Conservation (phyloP, 1,284 basidiomycete genomes). For the Melanopsichium pennsylvanicum region DNA sequence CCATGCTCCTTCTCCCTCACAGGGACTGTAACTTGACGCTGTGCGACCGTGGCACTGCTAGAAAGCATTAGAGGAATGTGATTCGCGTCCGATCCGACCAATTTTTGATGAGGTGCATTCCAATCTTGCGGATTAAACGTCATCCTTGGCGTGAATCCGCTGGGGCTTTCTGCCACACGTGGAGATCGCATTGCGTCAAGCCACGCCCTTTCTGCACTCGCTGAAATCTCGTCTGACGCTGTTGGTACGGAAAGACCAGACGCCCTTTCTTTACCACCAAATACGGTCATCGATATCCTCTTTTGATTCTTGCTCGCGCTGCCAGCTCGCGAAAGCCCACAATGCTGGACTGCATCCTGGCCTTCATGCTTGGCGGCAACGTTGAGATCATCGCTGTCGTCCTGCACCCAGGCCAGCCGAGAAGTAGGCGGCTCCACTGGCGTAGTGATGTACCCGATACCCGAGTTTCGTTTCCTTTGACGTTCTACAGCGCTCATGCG, state of each 20-base stretch:
- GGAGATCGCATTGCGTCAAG: slow-evolving; percentile 46
- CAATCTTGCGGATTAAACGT: slow-evolving; percentile 40
- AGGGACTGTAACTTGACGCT: not conserved
- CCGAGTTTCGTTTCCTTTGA: slow-evolving; percentile 40
- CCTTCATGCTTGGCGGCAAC: slow-evolving; percentile 1
- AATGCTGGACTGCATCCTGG: slow-evolving; percentile 2
- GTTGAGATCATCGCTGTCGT: slow-evolving; percentile 5
- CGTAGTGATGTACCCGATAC: slow-evolving; percentile 42
- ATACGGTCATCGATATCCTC: slow-evolving; percentile 32
- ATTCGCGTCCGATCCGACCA: no score
- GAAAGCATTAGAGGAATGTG: slow-evolving; percentile 38
- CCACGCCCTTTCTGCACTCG: slow-evolving; percentile 20
- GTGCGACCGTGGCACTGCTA: slow-evolving; percentile 3
- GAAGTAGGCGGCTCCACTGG: no score
- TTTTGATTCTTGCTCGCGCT: slow-evolving; percentile 27
- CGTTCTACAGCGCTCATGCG: slow-evolving; percentile 42
- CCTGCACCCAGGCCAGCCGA: slow-evolving; percentile 14
- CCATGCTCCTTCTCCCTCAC: slow-evolving; percentile 7
- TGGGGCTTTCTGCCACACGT: slow-evolving; percentile 37
- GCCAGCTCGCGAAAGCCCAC: slow-evolving; percentile 17
- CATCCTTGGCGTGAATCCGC: slow-evolving; percentile 47
- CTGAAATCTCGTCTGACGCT: slow-evolving; percentile 4
- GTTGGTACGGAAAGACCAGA: slow-evolving; percentile 3
- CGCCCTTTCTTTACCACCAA: slow-evolving; percentile 36
- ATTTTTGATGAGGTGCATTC: slow-evolving; percentile 10